A percentile compares a stretch with the other conserved stretches of the same genome.
These are phyloP conservation scores for Yamadazyma atmosphaerica DNA, from an alignment of 1,139 yeast species.

Conservation along the genomic window DNA sequence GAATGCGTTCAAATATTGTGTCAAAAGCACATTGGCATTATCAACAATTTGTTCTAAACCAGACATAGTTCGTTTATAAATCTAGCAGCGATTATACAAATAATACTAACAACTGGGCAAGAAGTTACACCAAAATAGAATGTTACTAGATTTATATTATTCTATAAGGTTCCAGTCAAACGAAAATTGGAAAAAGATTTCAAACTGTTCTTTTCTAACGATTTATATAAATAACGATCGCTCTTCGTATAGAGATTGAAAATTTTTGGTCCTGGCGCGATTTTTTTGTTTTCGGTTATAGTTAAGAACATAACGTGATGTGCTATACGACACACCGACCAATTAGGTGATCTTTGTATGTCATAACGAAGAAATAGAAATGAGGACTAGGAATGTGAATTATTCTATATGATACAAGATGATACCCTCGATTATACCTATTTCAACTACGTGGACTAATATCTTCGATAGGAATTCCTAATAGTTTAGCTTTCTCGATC, in stretches of 20 bases:
- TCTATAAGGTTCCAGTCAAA: not conserved
- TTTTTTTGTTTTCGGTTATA: too few relatives aligned
- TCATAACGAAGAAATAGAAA: not conserved
- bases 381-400: too few relatives aligned
- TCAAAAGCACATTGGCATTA: conserved; percentile 18
- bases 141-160: too few relatives aligned
- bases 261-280: conserved; percentile 1
- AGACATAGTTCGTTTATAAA: conserved; percentile 9
- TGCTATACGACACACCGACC: not conserved
- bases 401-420: too few relatives aligned
- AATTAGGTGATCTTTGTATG: not conserved
- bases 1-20: conserved; percentile 9
- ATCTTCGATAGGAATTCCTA: conserved; percentile 20
- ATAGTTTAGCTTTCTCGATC: conserved; percentile 22
- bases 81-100: not conserved
- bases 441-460: not conserved
- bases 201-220: too few relatives aligned
- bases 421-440: too few relatives aligned
- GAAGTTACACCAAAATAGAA: too few relatives aligned
- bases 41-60: conserved; percentile 14
- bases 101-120: too few relatives aligned
- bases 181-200: not conserved
- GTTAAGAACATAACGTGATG: not conserved
- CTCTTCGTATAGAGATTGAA: not conserved
- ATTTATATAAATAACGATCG: too few relatives aligned